Base-by-base conservation (phyloP, 441 rosid species). In the Gossypium schwendimanii region DNA sequence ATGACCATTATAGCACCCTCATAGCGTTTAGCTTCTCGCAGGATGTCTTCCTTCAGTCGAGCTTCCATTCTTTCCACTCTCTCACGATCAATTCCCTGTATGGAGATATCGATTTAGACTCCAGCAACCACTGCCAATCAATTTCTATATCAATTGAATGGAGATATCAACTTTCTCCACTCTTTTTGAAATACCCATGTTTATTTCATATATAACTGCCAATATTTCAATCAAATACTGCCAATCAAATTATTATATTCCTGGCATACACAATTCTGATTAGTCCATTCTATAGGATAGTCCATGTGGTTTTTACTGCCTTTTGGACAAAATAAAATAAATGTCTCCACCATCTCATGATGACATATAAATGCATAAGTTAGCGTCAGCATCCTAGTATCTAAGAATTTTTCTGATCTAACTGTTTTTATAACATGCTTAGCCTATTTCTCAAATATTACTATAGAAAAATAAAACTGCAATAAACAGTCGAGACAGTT, bases 61-160 rank as follows among this genome's bases (percentile, higher is more conserved):
- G 97, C 97, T 84, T 96, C 99, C 99, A 96, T 96, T 77, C 90
- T 82, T 83, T 96, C 97, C 55, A 96, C 99, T 85, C 98, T 90
- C 63, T 88, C 93, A 50, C 97, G 88, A 80, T 87, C 98, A 75
- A 93, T 96, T 79, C 99, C 99, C 98, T 96, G 85, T 73, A 80
- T 72, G 70, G 55, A 70, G 59, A 64, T 64, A 78, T 57, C 52
- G 65, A 58, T 63, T 63, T 69, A 76, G 70, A 61, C 67, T 76
- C 75, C 76, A 50, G 70, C 21, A 20, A 63, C 24, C 53, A 8
- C 44, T 50, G 33, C 7, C 26, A 39, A 39, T 39, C 45, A 39
- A 39, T 39, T 39, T 39, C 8, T 39, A 9, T 39, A 39, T 39
- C 45, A 39, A 39, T 9, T 96, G 85, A 73, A 80, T 72, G 70